Conservation (phyloP, 2,329 filamentous ascomycete species). For the Leptodontidium sp. region DNA sequence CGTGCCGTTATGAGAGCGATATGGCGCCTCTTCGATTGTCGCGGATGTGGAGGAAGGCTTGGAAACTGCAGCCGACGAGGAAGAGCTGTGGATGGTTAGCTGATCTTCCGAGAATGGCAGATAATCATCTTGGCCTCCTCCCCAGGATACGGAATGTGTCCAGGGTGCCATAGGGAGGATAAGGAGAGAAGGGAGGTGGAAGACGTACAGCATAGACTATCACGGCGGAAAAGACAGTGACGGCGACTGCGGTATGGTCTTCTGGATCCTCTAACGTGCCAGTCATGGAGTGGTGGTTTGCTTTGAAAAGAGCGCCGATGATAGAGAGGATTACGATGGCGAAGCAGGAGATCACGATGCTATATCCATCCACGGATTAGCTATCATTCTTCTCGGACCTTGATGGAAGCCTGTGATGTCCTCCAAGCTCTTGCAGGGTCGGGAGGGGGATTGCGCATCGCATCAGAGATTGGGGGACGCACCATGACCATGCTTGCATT, state of each 20-base stretch:
- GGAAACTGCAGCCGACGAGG: constrained; percentile 89
- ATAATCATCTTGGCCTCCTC: too few relatives aligned
- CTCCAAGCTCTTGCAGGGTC: constrained; percentile 8
- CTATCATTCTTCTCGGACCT: background rate
- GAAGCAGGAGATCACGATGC: constrained; percentile 75
- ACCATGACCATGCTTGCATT: constrained; percentile 96
- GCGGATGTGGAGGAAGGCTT: constrained; percentile 85
- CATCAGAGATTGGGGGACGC: constrained; percentile 48
- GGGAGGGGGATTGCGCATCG: constrained; percentile 19
- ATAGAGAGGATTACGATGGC: constrained; percentile 71
- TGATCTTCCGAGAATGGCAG: background rate
- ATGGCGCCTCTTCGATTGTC: constrained; percentile 86
- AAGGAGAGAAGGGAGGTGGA: background rate
- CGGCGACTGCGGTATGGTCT: constrained; percentile 80
- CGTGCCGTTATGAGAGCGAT: constrained; percentile 61
- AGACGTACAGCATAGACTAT: constrained; percentile 84
- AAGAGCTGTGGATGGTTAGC: constrained; percentile 67
- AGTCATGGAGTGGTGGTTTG: constrained; percentile 83
- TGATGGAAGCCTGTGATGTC: background rate
- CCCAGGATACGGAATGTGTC: background rate
- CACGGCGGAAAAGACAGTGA: constrained; percentile 87
- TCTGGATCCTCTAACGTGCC: constrained; percentile 74
- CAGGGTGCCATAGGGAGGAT: background rate
- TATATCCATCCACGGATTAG: constrained; percentile 49
- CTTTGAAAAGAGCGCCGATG: constrained; percentile 76